Conservation (phyloP, 208 protist genomes). For the Porcisia hertigi region DNA sequence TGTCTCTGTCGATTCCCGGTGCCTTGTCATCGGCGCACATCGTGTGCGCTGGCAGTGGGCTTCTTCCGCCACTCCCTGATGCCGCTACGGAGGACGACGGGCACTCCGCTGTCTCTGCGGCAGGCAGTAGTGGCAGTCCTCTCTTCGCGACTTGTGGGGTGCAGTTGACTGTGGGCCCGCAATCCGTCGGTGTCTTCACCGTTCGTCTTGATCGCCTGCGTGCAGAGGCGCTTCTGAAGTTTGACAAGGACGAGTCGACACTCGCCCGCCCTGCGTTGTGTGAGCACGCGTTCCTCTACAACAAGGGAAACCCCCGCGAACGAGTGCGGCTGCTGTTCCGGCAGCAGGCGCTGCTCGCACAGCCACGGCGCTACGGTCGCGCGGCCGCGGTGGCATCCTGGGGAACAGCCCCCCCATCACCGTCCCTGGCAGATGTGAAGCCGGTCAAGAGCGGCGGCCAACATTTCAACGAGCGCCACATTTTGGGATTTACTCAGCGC, state of each 20-base stretch:
- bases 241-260: slow-evolving; percentile 54
- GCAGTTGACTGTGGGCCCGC: slow-evolving; percentile 36
- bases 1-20: slow-evolving; percentile 21
- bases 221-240: slow-evolving; percentile 63
- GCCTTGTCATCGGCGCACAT: background rate
- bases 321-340: slow-evolving; percentile 46
- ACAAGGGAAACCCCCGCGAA: slow-evolving; percentile 73
- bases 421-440: slow-evolving; percentile 24
- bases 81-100: slow-evolving; percentile 8
- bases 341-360: slow-evolving; percentile 27
- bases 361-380: slow-evolving; percentile 11
- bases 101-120: background rate
- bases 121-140: background rate
- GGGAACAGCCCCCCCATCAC: slow-evolving; percentile 9
- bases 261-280: slow-evolving; percentile 39
- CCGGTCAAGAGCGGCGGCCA: slow-evolving; percentile 56
- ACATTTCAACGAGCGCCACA: slow-evolving; percentile 68
- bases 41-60: slow-evolving; percentile 4
- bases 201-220: slow-evolving; percentile 68
- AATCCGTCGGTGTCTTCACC: slow-evolving; percentile 47
- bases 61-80: slow-evolving; percentile 11
- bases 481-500: slow-evolving; percentile 66
- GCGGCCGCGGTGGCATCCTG: background rate
- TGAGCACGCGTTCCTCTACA: slow-evolving; percentile 76
- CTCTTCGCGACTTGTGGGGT: slow-evolving; percentile 2